These are phyloP conservation scores for Ogataea methylovora DNA, from an alignment of 805 yeast species.

Conservation along the genomic window DNA sequence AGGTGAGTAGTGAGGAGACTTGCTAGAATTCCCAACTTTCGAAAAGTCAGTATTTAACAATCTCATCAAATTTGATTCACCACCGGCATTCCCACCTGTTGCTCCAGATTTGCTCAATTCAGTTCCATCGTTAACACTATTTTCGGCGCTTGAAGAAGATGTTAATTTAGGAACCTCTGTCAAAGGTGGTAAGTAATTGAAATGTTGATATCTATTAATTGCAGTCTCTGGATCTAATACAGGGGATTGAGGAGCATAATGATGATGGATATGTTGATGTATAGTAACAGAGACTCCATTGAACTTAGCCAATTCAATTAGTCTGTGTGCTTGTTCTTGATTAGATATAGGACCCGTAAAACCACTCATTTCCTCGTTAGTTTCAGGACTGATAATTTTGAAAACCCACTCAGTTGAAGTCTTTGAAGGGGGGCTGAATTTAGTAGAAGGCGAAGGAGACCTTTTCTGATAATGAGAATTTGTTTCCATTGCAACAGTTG, in stretches of 20 bases:
- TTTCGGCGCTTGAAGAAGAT: conserved; percentile 43
- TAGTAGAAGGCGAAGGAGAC: conserved; percentile 7
- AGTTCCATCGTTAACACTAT: conserved; percentile 16
- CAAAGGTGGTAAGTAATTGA: conserved; percentile 65
- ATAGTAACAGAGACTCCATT: conserved; percentile 56
- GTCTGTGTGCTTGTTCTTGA: conserved; percentile 46
- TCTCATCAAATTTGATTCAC: conserved; percentile 35
- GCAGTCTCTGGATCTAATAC: conserved; percentile 43
- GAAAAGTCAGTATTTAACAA: conserved; percentile 30
- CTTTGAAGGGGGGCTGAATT: conserved; percentile 16
- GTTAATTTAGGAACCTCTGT: conserved; percentile 65
- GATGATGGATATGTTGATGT: conserved; percentile 84
- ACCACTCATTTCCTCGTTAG: conserved; percentile 35
- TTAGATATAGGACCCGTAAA: conserved; percentile 42
- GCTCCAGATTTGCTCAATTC: conserved; percentile 9
- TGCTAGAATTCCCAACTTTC: neutral
- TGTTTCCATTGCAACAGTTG: conserved; percentile 4
- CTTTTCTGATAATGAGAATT: conserved; percentile 3
- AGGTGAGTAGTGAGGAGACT: neutral
- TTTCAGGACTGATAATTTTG: conserved; percentile 36
- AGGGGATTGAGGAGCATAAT: conserved; percentile 43
- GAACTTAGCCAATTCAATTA: conserved; percentile 53
- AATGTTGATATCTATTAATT: conserved; percentile 56
- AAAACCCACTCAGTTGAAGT: conserved; percentile 55
- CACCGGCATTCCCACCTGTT: conserved; percentile 4